A percentile compares a stretch with the other conserved stretches of the same genome.
phyloP scores from a whole-genome alignment of 805 yeast species.

The Teunomyces pallodes region DNA sequence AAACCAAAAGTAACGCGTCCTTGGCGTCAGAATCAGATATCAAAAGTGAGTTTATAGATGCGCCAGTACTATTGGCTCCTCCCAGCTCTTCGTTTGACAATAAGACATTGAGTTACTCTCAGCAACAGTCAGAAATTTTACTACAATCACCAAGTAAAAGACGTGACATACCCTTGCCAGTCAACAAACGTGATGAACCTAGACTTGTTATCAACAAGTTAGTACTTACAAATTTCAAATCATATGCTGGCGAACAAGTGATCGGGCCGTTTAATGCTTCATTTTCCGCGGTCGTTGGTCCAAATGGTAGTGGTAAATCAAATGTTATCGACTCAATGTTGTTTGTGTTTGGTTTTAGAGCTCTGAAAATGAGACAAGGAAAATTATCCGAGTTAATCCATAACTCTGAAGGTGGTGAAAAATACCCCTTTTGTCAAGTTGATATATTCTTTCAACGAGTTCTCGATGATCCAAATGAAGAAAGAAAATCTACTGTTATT shows the following conservation, averaged over 20 bases:
- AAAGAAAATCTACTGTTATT: slow-evolving; percentile 30
- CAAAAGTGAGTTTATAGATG: slow-evolving; percentile 1
- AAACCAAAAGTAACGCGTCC: slow-evolving; percentile 6
- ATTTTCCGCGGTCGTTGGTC: slow-evolving; percentile 97
- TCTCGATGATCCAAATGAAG: slow-evolving; percentile 47
- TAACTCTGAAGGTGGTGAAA: slow-evolving; percentile 65
- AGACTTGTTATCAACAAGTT: slow-evolving; percentile 75
- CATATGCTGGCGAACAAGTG: slow-evolving; percentile 89
- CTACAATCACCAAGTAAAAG: slow-evolving; percentile 30
- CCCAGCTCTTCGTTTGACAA: not conserved
- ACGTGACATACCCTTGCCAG: slow-evolving; percentile 16
- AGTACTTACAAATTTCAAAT: slow-evolving; percentile 82
- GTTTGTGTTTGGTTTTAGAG: slow-evolving; percentile 96
- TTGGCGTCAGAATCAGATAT: slow-evolving; percentile 3
- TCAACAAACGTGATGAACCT: slow-evolving; percentile 29
- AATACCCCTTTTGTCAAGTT: slow-evolving; percentile 75
- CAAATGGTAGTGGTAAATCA: slow-evolving; percentile 97
- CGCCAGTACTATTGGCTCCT: not conserved
- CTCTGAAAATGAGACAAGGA: slow-evolving; percentile 94
- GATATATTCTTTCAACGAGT: slow-evolving; percentile 86
- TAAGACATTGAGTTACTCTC: slow-evolving; percentile 24
- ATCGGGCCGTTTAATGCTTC: slow-evolving; percentile 95
- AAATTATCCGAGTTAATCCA: slow-evolving; percentile 91
- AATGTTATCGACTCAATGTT: slow-evolving; percentile 95
- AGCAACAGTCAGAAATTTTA: slow-evolving; percentile 24